Evolutionary conservation across 2,329 filamentous ascomycete species (phyloP).

Genomic region (Cryphonectria japonica): DNA sequence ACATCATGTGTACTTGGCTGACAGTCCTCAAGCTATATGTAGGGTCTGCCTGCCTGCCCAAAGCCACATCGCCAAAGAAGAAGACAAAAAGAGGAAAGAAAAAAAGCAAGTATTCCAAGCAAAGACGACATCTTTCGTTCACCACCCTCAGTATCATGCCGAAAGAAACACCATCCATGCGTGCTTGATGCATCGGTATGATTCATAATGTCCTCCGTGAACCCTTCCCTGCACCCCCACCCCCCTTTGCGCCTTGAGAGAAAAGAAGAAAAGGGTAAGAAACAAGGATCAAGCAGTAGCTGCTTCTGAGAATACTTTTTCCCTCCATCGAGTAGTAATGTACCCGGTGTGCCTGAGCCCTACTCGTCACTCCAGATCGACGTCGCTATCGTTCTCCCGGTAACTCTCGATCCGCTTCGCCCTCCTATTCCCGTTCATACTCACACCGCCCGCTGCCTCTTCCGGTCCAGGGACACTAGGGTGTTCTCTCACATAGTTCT

Average conservation of each 20-base stretch:
- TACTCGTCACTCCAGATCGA: conserved; percentile 35
- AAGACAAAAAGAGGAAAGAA: background rate
- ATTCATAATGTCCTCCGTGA: background rate
- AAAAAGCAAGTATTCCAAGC: conserved; percentile 16
- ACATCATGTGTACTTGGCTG: conserved; percentile 6
- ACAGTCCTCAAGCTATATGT: background rate
- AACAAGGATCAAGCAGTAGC: background rate
- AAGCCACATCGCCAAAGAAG: conserved; percentile 9
- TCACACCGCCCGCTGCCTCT: conserved; percentile 31
- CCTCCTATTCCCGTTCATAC: conserved; percentile 27
- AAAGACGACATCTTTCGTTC: background rate
- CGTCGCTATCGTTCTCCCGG: conserved; percentile 43
- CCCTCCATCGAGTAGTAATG: background rate
- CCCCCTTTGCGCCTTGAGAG: conserved; percentile 4
- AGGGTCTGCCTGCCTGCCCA: background rate
- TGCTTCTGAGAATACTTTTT: background rate
- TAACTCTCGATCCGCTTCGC: conserved; percentile 42
- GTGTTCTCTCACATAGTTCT: conserved; percentile 57
- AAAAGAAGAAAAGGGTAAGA: conserved; percentile 3
- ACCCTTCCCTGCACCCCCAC: background rate
- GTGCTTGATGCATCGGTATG: conserved; percentile 12
- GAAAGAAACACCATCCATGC: conserved; percentile 27
- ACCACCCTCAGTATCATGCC: background rate
- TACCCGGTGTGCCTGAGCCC: background rate
- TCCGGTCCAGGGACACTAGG: conserved; percentile 46